Base-by-base conservation (phyloP, 345 rosid species). In the Salix viminalis region DNA sequence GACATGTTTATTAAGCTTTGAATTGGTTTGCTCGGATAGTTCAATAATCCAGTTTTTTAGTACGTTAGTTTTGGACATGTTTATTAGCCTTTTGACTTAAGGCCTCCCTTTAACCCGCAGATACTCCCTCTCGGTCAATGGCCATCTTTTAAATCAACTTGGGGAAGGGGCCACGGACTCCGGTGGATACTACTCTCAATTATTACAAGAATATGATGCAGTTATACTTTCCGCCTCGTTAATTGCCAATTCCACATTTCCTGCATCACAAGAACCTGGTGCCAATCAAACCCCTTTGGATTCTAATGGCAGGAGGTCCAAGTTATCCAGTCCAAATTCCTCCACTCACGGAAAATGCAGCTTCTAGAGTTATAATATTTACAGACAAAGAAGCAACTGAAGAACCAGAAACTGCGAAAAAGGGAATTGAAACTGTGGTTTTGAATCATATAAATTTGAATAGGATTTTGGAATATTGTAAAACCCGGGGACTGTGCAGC, bases 201-300 rank as follows among this genome's bases (percentile, higher is more conserved):
- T 95, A 78, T 84, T 90, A 67, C 94, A 89, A 73, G 91, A 96
- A 82, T 89, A 90, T n/a, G 90, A 95, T 74, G 96, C 86, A 19
- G 37, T 93, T 16, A 80, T 95, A 70, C 70, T 88, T 74, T 90
- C 94, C 1, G 71, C 91, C 32, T 84, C 90, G 24, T 81, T 87
- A 21, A 21, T 69, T 67, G 82, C 81, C 76, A 68, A 80, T 21
- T 81, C 76, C 54, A 70, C 88, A 0, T 56, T 79, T 75, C 87
- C 88, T 44, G 44, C 71, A 3, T 90, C 97, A 9, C 88, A 79
- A 78, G 91, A 95, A 83, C 85, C 90, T 13, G 85, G 85, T 72
- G 90, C 88, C 13, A 85, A 77, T 67, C 94, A 93, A 93, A 81
- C 93, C 97, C 68, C 83, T 89, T 18, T 71, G 67, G 81, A 88